A percentile compares a stretch with the other conserved stretches of the same genome.
Conservation (phyloP, 148 eudicot genomes). For the Fagopyrum esculentum region DNA sequence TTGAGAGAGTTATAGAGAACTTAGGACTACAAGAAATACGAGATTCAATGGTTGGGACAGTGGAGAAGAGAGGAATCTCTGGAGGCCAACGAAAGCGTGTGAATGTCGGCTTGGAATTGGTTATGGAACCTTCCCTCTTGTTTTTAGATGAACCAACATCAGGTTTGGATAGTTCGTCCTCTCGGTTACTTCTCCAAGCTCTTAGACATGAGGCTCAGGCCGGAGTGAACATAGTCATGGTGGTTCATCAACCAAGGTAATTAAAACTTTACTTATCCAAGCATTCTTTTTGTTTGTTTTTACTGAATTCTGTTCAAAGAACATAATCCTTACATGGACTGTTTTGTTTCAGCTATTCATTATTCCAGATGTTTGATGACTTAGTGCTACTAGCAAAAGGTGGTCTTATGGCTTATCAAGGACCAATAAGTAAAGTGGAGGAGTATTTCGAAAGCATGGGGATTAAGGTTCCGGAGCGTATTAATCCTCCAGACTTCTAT, state of each 20-base stretch:
- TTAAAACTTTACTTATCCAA: neutral
- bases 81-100: conserved; percentile 23
- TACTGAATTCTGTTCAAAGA: neutral
- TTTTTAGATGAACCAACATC: conserved; percentile 24
- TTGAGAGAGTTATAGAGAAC: conserved; percentile 23
- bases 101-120: conserved; percentile 23
- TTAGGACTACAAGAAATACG: conserved; percentile 20
- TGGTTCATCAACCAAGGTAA: conserved; percentile 23
- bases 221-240: conserved; percentile 22
- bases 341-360: conserved; percentile 17
- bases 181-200: conserved; percentile 17
- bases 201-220: conserved; percentile 20
- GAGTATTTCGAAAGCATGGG: conserved; percentile 16
- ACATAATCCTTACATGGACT: neutral
- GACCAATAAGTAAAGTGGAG: conserved; percentile 14
- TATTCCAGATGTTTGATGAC: conserved; percentile 25
- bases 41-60: conserved; percentile 23
- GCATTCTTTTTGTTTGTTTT: neutral
- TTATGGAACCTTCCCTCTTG: conserved; percentile 22
- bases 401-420: conserved; percentile 21
- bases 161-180: conserved; percentile 21
- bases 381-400: conserved; percentile 20
- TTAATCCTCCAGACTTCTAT: conserved; percentile 21
- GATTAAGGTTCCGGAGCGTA: conserved; percentile 17
- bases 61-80: conserved; percentile 23